A percentile compares a stretch with the other conserved stretches of the same genome.
Conservation (phyloP, 305 asterid genomes). For the Fraxinus dipetala region DNA sequence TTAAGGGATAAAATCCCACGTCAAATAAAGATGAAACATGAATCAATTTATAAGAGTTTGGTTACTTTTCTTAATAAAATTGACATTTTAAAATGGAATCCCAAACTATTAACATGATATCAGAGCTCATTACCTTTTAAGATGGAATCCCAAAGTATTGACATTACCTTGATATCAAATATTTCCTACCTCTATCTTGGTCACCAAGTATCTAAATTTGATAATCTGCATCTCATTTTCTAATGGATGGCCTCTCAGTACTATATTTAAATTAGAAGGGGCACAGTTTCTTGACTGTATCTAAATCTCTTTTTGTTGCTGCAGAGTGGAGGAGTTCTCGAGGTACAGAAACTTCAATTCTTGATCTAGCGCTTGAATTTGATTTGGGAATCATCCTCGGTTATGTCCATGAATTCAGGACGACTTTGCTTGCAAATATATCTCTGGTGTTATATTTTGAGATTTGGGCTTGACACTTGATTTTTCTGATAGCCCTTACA, state of each 20-base stretch:
- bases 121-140: neutral
- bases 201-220: neutral
- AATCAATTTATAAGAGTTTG: neutral
- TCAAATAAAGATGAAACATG: neutral
- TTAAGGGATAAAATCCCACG: neutral
- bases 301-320: slow-evolving; percentile 28
- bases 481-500: slow-evolving; percentile 68
- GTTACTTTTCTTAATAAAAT: too few species aligned
- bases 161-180: neutral
- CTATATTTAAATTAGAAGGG: neutral
- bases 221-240: neutral
- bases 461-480: slow-evolving; percentile 16
- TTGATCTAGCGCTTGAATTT: slow-evolving; percentile 16
- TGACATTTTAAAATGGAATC: neutral
- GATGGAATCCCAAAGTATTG: neutral
- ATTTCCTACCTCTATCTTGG: neutral
- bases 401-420: slow-evolving; percentile 18
- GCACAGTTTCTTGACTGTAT: neutral
- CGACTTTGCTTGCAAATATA: slow-evolving; percentile 20
- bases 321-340: slow-evolving; percentile 86
- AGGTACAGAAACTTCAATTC: slow-evolving; percentile 51
- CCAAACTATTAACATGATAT: neutral
- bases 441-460: slow-evolving; percentile 9
- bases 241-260: neutral
- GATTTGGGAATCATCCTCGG: neutral